Conservation (phyloP, 2,329 filamentous ascomycete genomes). For the Stagonosporopsis rhizophila region DNA sequence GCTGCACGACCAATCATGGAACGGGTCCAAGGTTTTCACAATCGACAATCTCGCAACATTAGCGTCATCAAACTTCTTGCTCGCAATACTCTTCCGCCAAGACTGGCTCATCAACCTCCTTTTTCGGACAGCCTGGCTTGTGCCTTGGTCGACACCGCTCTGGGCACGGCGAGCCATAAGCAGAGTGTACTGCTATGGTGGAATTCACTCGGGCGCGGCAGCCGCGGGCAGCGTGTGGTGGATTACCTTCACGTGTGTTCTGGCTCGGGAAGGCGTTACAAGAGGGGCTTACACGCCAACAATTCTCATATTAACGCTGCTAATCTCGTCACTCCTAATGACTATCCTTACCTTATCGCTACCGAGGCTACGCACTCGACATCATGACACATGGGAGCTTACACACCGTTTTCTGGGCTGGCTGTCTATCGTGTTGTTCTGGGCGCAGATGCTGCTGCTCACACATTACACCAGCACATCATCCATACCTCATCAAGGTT, state of each 20-base stretch:
- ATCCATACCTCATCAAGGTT: not conserved
- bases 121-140: slow-evolving; percentile 39
- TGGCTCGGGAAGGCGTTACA: slow-evolving; percentile 35
- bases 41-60: slow-evolving; percentile 34
- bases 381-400: slow-evolving; percentile 46
- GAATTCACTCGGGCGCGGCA: slow-evolving; percentile 45
- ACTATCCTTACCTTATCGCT: slow-evolving; percentile 36
- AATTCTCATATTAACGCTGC: slow-evolving; percentile 30
- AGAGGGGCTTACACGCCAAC: slow-evolving; percentile 16
- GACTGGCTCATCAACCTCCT: slow-evolving; percentile 43
- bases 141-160: slow-evolving; percentile 38
- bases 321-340: slow-evolving; percentile 28
- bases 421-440: slow-evolving; percentile 40
- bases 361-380: slow-evolving; percentile 29
- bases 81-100: slow-evolving; percentile 41
- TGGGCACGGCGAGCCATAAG: slow-evolving; percentile 30
- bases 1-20: slow-evolving; percentile 13
- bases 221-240: slow-evolving; percentile 52
- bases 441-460: slow-evolving; percentile 33
- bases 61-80: slow-evolving; percentile 44
- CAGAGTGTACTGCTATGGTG: slow-evolving; percentile 44
- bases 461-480: slow-evolving; percentile 1
- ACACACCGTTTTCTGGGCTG: slow-evolving; percentile 48
- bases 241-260: slow-evolving; percentile 47
- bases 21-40: not conserved